Evolutionary conservation across 1,284 basidiomycete species (phyloP).

Genomic region (Apiotrichum laibachii): DNA sequence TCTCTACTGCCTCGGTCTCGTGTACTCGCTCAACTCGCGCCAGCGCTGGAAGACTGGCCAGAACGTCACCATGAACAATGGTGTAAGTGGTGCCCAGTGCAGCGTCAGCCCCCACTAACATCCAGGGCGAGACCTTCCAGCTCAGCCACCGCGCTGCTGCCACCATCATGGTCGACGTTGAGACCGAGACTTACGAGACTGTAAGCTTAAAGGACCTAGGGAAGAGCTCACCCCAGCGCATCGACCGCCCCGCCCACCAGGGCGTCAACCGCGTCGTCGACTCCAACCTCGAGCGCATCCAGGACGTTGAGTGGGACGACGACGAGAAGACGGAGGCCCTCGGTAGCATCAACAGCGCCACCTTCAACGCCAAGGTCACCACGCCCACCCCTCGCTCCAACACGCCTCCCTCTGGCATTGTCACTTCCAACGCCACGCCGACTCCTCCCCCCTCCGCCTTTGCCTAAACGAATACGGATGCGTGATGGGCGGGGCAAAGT

Average conservation of each 20-base stretch:
- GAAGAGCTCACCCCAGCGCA: not conserved
- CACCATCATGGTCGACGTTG: slow-evolving; percentile 25
- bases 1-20: slow-evolving; percentile 31
- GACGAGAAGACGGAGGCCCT: slow-evolving; percentile 1
- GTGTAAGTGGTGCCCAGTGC: not conserved
- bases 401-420: not conserved
- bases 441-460: not conserved
- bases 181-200: slow-evolving; percentile 20
- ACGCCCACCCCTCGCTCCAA: not conserved
- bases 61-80: not conserved
- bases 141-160: not conserved
- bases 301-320: not conserved
- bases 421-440: not conserved
- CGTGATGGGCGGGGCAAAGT: too few species aligned
- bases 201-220: not conserved
- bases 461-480: too few species aligned
- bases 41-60: slow-evolving; percentile 7
- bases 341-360: not conserved
- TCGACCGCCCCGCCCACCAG: not conserved
- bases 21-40: slow-evolving; percentile 36
- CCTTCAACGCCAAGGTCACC: not conserved
- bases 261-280: too few species aligned
- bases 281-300: not conserved
- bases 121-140: slow-evolving; percentile 3
- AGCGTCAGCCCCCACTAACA: too few species aligned